Percentiles rank a stretch among this genome's conserved stretches.
phyloP scores from a whole-genome alignment of 1,139 yeast genomes.

The Suhomyces taliae region DNA sequence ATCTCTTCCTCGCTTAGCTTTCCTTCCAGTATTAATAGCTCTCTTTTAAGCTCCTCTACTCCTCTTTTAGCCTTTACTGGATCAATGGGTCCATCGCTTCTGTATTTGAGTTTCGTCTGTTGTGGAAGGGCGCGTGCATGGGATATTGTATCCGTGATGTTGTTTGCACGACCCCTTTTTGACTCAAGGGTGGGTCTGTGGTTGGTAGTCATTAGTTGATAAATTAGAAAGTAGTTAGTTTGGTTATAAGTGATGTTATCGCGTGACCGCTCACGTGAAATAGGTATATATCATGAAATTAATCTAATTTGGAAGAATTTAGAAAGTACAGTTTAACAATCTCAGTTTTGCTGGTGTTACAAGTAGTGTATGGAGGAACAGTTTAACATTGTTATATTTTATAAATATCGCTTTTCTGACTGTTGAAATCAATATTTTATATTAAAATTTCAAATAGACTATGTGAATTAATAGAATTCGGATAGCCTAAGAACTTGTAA shows the following conservation, averaged over 20 bases:
- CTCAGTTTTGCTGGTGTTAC: too few relatives aligned
- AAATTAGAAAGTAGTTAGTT: too few relatives aligned
- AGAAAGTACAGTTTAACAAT: too few relatives aligned
- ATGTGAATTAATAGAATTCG: too few relatives aligned
- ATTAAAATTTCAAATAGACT: too few relatives aligned
- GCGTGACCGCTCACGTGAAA: background rate
- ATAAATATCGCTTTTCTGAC: too few relatives aligned
- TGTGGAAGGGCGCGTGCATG: conserved; percentile 75
- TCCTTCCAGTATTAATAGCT: conserved; percentile 23
- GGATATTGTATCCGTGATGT: conserved; percentile 44
- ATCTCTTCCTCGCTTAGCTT: background rate
- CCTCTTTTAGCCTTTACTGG: conserved; percentile 10
- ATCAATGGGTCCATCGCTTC: conserved; percentile 32
- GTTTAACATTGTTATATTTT: too few relatives aligned
- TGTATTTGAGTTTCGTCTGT: conserved; percentile 63
- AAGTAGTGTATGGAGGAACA: too few relatives aligned
- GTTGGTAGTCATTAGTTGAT: conserved; percentile 69
- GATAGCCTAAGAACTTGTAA: too few relatives aligned
- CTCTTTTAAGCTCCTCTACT: conserved; percentile 20
- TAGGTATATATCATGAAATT: too few relatives aligned
- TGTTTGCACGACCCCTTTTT: conserved; percentile 64
- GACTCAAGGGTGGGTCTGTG: conserved; percentile 90
- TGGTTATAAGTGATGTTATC: background rate
- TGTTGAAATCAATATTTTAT: too few relatives aligned
- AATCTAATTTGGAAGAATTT: too few relatives aligned